Evolutionary conservation across 352 stramenopile species (phyloP).

Genomic region (Globisporangium polare): DNA sequence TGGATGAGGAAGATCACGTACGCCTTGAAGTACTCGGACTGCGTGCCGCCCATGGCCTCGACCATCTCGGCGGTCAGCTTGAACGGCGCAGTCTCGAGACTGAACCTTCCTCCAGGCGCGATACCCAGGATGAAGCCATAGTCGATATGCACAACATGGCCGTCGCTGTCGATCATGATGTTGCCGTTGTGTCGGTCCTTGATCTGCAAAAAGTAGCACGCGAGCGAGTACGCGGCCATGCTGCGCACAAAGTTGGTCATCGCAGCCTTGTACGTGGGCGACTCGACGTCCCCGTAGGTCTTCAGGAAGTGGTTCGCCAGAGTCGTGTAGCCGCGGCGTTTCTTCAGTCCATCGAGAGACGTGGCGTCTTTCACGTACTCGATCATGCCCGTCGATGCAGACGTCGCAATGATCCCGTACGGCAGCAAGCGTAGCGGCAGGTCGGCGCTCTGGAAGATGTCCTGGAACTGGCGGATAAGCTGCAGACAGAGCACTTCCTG

Average conservation of each 20-base stretch:
- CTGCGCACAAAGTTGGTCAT: constrained; percentile 96
- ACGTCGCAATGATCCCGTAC: constrained; percentile 97
- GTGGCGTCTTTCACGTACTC: constrained; percentile 96
- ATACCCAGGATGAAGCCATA: constrained; percentile 99
- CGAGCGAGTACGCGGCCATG: constrained; percentile 97
- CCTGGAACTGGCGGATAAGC: constrained; percentile 94
- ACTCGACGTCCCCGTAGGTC: constrained; percentile 88
- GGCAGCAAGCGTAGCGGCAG: constrained; percentile 94
- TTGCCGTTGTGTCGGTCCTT: constrained; percentile 99
- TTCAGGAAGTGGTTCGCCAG: constrained; percentile 91
- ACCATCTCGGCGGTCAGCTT: constrained; percentile 99
- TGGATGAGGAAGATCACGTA: constrained; percentile 98
- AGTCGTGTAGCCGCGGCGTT: constrained; percentile 75
- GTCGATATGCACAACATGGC: constrained; percentile 98
- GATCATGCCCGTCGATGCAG: constrained; percentile 94
- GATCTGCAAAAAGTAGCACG: constrained; percentile 97
- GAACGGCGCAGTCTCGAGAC: constrained; percentile 97
- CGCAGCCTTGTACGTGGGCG: constrained; percentile 87
- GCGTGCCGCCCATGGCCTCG: constrained; percentile 93
- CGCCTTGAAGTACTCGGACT: constrained; percentile 92
- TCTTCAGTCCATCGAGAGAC: constrained; percentile 96
- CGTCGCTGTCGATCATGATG: constrained; percentile 98
- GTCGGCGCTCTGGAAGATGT: constrained; percentile 94
- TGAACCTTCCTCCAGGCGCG: constrained; percentile 92
- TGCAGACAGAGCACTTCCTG: constrained; percentile 98